phyloP scores from a whole-genome alignment of 2,329 filamentous ascomycete genomes.

The Calonectria ilicicola region DNA sequence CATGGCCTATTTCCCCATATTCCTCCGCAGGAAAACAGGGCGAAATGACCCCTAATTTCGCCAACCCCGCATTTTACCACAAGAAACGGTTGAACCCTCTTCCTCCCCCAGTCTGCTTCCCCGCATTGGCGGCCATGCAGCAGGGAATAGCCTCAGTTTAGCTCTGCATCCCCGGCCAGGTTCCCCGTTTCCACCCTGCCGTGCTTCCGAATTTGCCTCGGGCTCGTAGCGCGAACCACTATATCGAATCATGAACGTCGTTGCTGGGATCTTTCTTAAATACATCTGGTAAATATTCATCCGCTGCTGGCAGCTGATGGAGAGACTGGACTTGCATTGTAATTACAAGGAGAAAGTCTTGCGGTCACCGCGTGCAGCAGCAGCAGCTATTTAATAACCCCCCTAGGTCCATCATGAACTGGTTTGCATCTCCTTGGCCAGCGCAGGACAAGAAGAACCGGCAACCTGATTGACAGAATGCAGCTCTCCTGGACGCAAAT shows the following conservation, averaged over 20 bases:
- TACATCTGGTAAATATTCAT: constrained; percentile 20
- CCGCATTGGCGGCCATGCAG: constrained; percentile 4
- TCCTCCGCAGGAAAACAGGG: neutral
- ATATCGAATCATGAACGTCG: neutral
- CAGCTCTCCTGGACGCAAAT: constrained; percentile 15
- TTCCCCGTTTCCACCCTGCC: constrained; percentile 13
- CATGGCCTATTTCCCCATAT: neutral
- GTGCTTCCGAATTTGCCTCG: constrained; percentile 11
- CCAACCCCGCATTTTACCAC: constrained; percentile 13
- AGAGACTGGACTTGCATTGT: neutral
- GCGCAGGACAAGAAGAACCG: neutral
- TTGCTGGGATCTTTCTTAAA: neutral
- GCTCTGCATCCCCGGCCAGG: neutral
- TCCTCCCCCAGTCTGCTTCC: constrained; percentile 12
- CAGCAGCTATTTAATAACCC: neutral
- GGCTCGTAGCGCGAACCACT: constrained; percentile 7
- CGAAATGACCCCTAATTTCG: neutral
- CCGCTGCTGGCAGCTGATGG: neutral
- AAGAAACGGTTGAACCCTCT: constrained; percentile 10
- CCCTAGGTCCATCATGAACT: neutral
- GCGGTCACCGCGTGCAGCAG: neutral
- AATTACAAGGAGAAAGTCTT: neutral
- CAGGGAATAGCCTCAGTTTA: constrained; percentile 6
- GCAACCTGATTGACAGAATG: neutral
- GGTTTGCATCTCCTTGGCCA: neutral